Base-by-base conservation (phyloP, 768 basidiomycete genomes). In the Tulasnella sp. region DNA sequence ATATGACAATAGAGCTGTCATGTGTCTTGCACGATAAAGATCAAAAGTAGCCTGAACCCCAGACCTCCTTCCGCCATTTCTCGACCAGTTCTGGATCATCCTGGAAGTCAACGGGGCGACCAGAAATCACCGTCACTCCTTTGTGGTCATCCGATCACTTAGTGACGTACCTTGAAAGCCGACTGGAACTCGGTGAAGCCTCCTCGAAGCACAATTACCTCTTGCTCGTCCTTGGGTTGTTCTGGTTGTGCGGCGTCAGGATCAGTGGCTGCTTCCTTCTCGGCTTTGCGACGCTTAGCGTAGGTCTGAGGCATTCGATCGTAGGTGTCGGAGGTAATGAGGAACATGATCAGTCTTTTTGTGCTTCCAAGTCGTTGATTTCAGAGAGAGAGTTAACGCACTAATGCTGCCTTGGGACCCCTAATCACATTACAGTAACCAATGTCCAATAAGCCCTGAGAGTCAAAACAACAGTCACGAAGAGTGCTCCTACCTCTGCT, bases 351-450 rank as follows among this genome's bases (percentile, higher is more conserved):
- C 46, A 46, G 18, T 18, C 46, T 46, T 14, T 46, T 1, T 20
- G 46, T 46, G 18, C 46, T 46, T 9, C 12, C 42, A 9, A 42
- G 8, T 42, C 42, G 4, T 42, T 9, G 9, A 14, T 42, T 42
- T 8, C 12, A 42, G 42, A 9, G 74, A 42, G 48, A 82, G 37
- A n/a, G 28, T 24, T 37, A 12, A 83, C 88, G 48, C 85, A 95
- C 95, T 81, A 89, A 87, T 58, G 94, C 94, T 79, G 94, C 93
- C 83, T 91, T 91, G 0, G 94, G 95, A 22, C 94, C 94, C 69
- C 94, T 95, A 80, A 41, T 50, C 64, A 31, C 72, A 42, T 69
- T 40, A 75, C 75, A 69, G 31, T 24, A 12, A 31, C 8, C 6
- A 20, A 69, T 69, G 18, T 31, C 60, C 41, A 46, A 20, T 34